A percentile compares a stretch with the other conserved stretches of the same genome.
phyloP scores from a whole-genome alignment of 208 protist genomes.

The Trypanosoma conorhini region DNA sequence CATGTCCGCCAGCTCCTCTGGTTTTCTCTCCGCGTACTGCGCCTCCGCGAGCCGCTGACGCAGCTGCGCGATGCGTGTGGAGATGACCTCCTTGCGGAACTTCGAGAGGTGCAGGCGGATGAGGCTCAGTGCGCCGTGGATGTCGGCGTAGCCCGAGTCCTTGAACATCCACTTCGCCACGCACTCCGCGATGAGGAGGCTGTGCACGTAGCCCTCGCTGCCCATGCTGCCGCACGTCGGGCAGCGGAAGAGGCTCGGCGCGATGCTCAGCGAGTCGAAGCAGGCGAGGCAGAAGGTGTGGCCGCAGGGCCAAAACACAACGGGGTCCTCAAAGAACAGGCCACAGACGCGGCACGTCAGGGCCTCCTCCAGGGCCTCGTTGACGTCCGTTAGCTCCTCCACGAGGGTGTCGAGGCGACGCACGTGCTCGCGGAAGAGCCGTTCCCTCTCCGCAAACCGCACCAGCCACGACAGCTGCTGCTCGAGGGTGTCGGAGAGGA shows the following conservation, averaged over 20 bases:
- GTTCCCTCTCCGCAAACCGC: constrained; percentile 52
- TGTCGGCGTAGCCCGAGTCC: constrained; percentile 75
- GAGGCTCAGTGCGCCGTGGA: constrained; percentile 67
- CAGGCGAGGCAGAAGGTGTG: constrained; percentile 82
- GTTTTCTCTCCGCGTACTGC: constrained; percentile 17
- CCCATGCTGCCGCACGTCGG: constrained; percentile 83
- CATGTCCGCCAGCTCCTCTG: constrained; percentile 37
- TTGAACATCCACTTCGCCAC: constrained; percentile 93
- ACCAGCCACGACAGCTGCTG: constrained; percentile 82
- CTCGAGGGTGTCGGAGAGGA: constrained; percentile 73
- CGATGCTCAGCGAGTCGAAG: constrained; percentile 80
- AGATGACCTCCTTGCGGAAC: constrained; percentile 58
- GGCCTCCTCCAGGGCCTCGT: constrained; percentile 70
- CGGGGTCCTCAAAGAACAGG: constrained; percentile 80
- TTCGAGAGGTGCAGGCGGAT: constrained; percentile 81
- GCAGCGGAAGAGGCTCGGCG: constrained; percentile 83
- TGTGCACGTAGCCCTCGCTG: constrained; percentile 87
- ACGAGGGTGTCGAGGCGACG: constrained; percentile 69
- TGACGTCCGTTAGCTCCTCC: constrained; percentile 83
- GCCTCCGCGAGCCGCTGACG: constrained; percentile 38
- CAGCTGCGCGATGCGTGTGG: constrained; percentile 43
- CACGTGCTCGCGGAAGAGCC: constrained; percentile 61
- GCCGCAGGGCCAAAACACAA: constrained; percentile 87
- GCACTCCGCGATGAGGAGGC: constrained; percentile 74
- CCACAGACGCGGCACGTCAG: constrained; percentile 79